Evolutionary conservation across 2,329 filamentous ascomycete genomes (phyloP).

Genomic region (Stachybotrys chlorohalonatus): DNA sequence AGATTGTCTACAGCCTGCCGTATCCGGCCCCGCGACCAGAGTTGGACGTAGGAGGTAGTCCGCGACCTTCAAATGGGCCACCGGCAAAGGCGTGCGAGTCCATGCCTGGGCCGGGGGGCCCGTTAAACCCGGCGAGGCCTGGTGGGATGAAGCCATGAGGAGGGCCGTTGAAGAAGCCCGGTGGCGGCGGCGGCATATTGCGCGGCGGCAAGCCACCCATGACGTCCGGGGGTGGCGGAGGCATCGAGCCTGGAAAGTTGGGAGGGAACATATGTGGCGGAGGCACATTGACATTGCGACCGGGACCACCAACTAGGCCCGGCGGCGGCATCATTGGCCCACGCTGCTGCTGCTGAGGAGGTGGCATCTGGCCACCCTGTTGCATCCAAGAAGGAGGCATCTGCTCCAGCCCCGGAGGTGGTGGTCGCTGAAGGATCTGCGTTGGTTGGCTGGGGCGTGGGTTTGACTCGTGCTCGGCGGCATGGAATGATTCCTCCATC

Average conservation of each 20-base stretch:
- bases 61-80: slow-evolving; percentile 44
- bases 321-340: slow-evolving; percentile 54
- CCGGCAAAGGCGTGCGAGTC: slow-evolving; percentile 36
- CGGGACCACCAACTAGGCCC: slow-evolving; percentile 27
- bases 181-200: slow-evolving; percentile 48
- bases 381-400: slow-evolving; percentile 49
- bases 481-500: slow-evolving; percentile 45
- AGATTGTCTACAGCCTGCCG: slow-evolving; percentile 16
- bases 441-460: slow-evolving; percentile 41
- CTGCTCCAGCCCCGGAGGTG: slow-evolving; percentile 50
- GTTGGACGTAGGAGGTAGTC: slow-evolving; percentile 41
- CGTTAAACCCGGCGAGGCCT: slow-evolving; percentile 47
- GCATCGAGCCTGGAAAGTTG: slow-evolving; percentile 45
- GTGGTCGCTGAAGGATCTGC: slow-evolving; percentile 57
- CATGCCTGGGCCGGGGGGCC: slow-evolving; percentile 31
- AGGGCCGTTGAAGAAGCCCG: slow-evolving; percentile 45
- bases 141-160: slow-evolving; percentile 46
- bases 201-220: slow-evolving; percentile 42
- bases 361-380: slow-evolving; percentile 27
- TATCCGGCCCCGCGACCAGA: slow-evolving; percentile 22
- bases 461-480: slow-evolving; percentile 35
- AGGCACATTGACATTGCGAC: slow-evolving; percentile 28
- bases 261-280: slow-evolving; percentile 52
- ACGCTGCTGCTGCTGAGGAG: slow-evolving; percentile 15
- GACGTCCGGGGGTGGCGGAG: slow-evolving; percentile 31